Percentiles rank a stretch among this genome's conserved stretches.
These are phyloP conservation scores for Oryza meyeriana DNA, from an alignment of 176 grass and related monocot species.

Conservation along the genomic window DNA sequence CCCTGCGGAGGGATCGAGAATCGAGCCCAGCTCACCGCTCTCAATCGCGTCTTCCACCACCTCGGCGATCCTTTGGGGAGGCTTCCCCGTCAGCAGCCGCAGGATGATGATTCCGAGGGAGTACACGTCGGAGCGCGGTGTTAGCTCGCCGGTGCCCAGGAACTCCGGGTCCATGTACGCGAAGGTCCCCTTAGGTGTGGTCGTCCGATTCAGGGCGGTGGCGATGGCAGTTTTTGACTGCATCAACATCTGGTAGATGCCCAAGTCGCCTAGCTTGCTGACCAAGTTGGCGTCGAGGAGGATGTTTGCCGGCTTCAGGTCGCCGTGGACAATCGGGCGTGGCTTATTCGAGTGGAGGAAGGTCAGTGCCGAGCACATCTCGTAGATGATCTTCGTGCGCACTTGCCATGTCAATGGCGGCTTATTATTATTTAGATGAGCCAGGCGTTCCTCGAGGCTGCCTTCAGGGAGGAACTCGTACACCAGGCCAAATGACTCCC, in stretches of 20 bases:
- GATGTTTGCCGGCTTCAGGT: conserved; percentile 58
- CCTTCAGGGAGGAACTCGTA: conserved; percentile 60
- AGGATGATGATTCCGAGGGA: conserved; percentile 54
- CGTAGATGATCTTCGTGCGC: conserved; percentile 48
- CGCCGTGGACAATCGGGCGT: conserved; percentile 46
- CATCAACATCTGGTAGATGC: conserved; percentile 38
- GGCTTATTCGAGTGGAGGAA: conserved; percentile 59
- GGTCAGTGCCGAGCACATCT: conserved; percentile 48
- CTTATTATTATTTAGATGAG: conserved; percentile 19
- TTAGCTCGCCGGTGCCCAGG: conserved; percentile 36
- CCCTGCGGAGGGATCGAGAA: conserved; percentile 44
- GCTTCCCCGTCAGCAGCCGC: conserved; percentile 42
- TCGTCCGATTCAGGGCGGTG: conserved; percentile 14
- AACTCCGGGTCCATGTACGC: conserved; percentile 54
- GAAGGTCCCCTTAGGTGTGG: conserved; percentile 34
- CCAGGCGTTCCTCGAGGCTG: conserved; percentile 51
- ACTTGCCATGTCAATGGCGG: conserved; percentile 51
- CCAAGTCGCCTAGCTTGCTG: conserved; percentile 58
- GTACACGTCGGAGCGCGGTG: conserved; percentile 47
- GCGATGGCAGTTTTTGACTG: conserved; percentile 3
- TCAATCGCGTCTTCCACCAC: conserved; percentile 43
- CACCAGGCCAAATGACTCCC: conserved; percentile 39
- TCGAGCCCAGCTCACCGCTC: conserved; percentile 11
- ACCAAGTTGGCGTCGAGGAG: conserved; percentile 51
- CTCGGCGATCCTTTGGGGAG: conserved; percentile 21